Base-by-base conservation (phyloP, 2,329 filamentous ascomycete genomes). In the Akanthomyces uredinophilus region DNA sequence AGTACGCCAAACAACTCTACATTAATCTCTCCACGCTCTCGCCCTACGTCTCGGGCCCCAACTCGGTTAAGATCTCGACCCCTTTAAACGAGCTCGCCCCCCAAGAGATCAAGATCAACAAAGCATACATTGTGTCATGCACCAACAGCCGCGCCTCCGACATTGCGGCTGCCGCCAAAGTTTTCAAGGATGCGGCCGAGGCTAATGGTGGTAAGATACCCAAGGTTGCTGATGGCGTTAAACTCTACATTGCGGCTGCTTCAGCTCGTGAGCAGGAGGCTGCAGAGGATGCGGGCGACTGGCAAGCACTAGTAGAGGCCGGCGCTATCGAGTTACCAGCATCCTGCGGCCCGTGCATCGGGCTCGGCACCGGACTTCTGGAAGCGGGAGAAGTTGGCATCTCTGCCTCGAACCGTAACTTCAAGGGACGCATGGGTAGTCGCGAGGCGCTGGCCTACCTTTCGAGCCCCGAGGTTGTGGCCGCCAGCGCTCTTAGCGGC, bases 391-490 rank as follows among this genome's bases (percentile, higher is more conserved):
- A 97, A 76, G 87, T 92, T 11, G 92, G 92, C 24, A 93, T 97
- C 67, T 87, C 83, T 64, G 91, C 92, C 0, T 87, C 82, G 57
- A 97, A 97, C 78, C 82, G 93, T 13, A 96, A 96, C 74, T 97
- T 93, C 80, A 92, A 75, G 93, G 59, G 39, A 4, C 57, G 58
- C 13, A 52, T 60, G 44, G 55, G 55, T 10, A 47, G 92, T 0
- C 86, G 93, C 3, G 96, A 97, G 90, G 93, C 92, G 0, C 87
- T 92, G 70, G 91, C 92, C 0, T 97, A 96, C 72, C 86, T 97
- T 1, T 90, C 88, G 6, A 94, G 89, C 66, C 93, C 95, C 1
- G 93, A 97, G 70, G 88, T 96, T 2, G 94, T 98, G 0, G 94
- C 94, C 4, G 93, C 95, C 8, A 96, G 91, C 69, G 94, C 94